phyloP scores from a whole-genome alignment of 1,139 yeast genomes.

The Blastobotrys aristatus region DNA sequence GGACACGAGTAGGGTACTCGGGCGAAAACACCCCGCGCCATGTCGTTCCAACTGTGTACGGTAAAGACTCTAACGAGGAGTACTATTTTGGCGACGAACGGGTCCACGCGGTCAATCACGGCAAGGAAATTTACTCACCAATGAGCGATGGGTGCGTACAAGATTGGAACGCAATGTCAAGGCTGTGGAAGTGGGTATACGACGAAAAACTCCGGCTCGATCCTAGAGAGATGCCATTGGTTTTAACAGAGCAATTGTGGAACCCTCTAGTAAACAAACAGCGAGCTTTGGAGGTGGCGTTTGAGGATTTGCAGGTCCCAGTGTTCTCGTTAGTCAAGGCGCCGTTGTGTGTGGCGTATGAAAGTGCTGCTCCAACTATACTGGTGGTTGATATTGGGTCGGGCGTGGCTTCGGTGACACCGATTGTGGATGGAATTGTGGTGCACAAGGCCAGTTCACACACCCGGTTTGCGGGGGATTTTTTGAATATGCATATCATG shows the following conservation, averaged over 20 bases:
- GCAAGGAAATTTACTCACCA: slow-evolving; percentile 37
- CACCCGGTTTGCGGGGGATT: slow-evolving; percentile 41
- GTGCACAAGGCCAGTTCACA: slow-evolving; percentile 33
- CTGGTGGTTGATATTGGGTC: slow-evolving; percentile 35
- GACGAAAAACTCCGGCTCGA: slow-evolving; percentile 45
- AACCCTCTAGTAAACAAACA: slow-evolving; percentile 64
- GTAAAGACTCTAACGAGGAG: slow-evolving; percentile 24
- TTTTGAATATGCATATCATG: slow-evolving; percentile 35
- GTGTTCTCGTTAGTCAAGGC: slow-evolving; percentile 79
- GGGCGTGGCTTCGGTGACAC: slow-evolving; percentile 62
- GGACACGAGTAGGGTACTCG: slow-evolving; percentile 85
- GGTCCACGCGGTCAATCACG: slow-evolving; percentile 32
- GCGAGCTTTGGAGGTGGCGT: slow-evolving; percentile 66
- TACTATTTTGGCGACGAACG: slow-evolving; percentile 34
- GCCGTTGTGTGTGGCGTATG: slow-evolving; percentile 76
- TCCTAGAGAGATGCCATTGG: slow-evolving; percentile 66
- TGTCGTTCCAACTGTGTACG: slow-evolving; percentile 59
- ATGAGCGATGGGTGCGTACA: slow-evolving; percentile 39
- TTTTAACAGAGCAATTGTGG: slow-evolving; percentile 85
- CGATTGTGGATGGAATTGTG: slow-evolving; percentile 78
- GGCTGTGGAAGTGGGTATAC: slow-evolving; percentile 37
- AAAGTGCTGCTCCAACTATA: slow-evolving; percentile 36
- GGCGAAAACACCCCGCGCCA: slow-evolving; percentile 87
- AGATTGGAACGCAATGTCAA: slow-evolving; percentile 44
- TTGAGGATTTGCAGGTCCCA: slow-evolving; percentile 74